Conservation (phyloP, 1,139 yeast genomes). For the Debaryomyces robertsiae region DNA sequence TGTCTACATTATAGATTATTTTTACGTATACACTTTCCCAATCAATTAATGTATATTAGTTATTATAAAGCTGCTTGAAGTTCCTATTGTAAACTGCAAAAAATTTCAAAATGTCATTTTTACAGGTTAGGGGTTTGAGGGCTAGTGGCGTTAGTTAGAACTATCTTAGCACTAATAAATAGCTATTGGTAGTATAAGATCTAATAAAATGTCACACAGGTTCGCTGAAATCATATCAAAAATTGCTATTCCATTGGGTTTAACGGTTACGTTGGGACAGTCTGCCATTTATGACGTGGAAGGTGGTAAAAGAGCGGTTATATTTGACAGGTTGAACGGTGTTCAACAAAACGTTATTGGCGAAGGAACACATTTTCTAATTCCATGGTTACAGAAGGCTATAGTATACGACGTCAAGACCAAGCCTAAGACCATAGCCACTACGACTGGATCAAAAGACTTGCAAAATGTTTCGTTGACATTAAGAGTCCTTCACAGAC, state of each 20-base stretch:
- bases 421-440: conserved; percentile 85
- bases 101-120: background rate
- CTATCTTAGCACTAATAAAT: background rate
- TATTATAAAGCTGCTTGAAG: no score
- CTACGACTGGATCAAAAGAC: conserved; percentile 97
- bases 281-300: conserved; percentile 87
- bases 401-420: conserved; percentile 90
- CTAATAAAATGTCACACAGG: conserved; percentile 36
- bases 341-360: conserved; percentile 85
- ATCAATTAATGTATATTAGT: conserved; percentile 8
- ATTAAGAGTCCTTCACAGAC: conserved; percentile 90
- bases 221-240: conserved; percentile 42
- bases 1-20: conserved; percentile 4
- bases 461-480: conserved; percentile 94
- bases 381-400: conserved; percentile 97
- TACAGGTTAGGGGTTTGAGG: conserved; percentile 4
- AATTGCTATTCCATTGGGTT: conserved; percentile 71
- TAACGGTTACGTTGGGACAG: conserved; percentile 66
- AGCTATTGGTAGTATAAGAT: background rate
- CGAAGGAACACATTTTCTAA: conserved; percentile 93
- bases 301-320: conserved; percentile 95
- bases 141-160: conserved; percentile 9
- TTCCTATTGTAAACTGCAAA: conserved; percentile 6
- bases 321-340: conserved; percentile 89
- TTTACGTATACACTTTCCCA: conserved; percentile 2